Conservation (phyloP, 495 filamentous ascomycete species). For the Penicillium daleae region DNA sequence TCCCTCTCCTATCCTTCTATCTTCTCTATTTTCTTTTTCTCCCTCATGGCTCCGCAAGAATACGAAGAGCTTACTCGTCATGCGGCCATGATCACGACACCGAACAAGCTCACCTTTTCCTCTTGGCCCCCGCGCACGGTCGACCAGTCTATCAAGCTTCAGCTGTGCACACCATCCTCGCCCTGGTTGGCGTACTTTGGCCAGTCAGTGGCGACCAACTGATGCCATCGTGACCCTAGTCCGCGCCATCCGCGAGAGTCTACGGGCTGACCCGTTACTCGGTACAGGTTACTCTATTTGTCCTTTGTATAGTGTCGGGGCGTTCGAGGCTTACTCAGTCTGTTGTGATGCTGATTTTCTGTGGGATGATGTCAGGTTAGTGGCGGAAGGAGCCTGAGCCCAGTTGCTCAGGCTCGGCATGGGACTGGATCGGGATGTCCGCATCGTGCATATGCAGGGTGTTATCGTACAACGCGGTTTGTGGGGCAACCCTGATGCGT, state of each 20-base stretch:
- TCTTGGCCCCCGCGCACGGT: slow-evolving; percentile 2
- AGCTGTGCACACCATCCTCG: slow-evolving; percentile 3
- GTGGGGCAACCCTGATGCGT: background rate
- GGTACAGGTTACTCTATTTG: background rate
- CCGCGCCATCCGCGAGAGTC: background rate
- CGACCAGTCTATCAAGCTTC: background rate
- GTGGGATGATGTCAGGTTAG: background rate
- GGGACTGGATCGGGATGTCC: background rate
- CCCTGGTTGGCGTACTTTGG: background rate
- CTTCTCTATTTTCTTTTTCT: background rate
- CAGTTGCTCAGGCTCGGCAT: background rate
- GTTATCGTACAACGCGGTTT: background rate
- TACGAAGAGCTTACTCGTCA: background rate
- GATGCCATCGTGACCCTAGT: background rate
- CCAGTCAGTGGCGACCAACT: background rate
- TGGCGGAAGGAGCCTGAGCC: background rate
- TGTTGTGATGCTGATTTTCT: background rate
- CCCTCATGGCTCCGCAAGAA: background rate
- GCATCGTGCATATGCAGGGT: slow-evolving; percentile 5
- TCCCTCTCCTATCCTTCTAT: background rate
- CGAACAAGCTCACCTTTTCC: background rate
- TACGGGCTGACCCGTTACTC: background rate
- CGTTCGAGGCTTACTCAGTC: background rate
- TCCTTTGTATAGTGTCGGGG: background rate
- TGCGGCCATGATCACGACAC: slow-evolving; percentile 1